phyloP scores from a whole-genome alignment of 1,284 basidiomycete genomes.

The Laetiporus sulphureus region DNA sequence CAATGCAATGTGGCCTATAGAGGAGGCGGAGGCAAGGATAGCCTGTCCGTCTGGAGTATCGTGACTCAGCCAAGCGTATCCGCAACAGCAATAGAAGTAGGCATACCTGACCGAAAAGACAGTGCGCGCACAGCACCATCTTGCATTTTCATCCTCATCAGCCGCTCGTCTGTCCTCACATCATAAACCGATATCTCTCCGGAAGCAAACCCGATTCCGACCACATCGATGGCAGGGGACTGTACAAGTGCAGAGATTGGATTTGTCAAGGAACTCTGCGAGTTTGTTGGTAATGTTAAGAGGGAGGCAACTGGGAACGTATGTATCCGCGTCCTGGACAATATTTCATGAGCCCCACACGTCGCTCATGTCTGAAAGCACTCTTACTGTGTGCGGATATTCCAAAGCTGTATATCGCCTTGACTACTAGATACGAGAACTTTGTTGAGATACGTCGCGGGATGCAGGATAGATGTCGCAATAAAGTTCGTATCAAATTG shows the following conservation, averaged over 20 bases:
- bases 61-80: neutral
- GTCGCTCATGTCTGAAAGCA: too few species aligned
- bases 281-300: constrained; percentile 35
- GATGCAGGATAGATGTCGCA: constrained; percentile 83
- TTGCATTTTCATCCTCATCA: constrained; percentile 87
- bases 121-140: constrained; percentile 72
- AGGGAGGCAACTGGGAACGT: constrained; percentile 48
- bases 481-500: constrained; percentile 77
- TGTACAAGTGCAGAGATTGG: constrained; percentile 80
- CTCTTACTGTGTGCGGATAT: constrained; percentile 76
- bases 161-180: constrained; percentile 80
- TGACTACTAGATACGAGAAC: constrained; percentile 80
- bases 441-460: constrained; percentile 97
- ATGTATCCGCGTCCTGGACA: constrained; percentile 56
- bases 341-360: neutral
- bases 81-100: neutral
- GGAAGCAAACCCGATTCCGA: constrained; percentile 86
- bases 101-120: constrained; percentile 83
- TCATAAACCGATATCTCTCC: constrained; percentile 90
- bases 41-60: constrained; percentile 67
- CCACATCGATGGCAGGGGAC: constrained; percentile 93
- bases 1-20: constrained; percentile 81
- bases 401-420: constrained; percentile 92
- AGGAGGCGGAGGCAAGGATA: constrained; percentile 80
- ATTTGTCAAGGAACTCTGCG: constrained; percentile 30